Evolutionary conservation across 192 early-diverging fungal genomes (phyloP).

Genomic region (Thoreauomyces humboldtii): DNA sequence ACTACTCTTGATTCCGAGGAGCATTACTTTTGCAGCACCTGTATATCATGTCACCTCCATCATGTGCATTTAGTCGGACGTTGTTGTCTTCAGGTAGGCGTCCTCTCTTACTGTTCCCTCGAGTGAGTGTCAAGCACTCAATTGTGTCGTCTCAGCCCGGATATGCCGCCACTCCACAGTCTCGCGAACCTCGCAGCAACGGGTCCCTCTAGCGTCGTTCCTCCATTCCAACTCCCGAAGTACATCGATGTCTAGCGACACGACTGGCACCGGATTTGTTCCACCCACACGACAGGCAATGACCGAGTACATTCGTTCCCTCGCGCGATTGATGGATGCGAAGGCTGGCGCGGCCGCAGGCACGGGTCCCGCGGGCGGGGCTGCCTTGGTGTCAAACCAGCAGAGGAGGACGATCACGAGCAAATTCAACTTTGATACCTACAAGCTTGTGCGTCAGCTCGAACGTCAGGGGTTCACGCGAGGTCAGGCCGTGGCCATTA

Average conservation of each 20-base stretch:
- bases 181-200: too few relatives aligned
- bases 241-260: neutral
- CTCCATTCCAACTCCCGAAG: neutral
- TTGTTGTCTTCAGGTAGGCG: too few relatives aligned
- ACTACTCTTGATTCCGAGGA: too few relatives aligned
- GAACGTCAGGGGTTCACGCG: constrained; percentile 65
- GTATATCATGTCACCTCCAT: too few relatives aligned
- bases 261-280: neutral
- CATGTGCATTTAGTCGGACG: too few relatives aligned
- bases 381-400: neutral
- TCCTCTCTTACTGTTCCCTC: too few relatives aligned
- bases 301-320: constrained; percentile 19
- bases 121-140: too few relatives aligned
- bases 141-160: too few relatives aligned
- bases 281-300: constrained; percentile 11
- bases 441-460: constrained; percentile 65
- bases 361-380: neutral
- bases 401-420: constrained; percentile 21
- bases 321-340: constrained; percentile 1
- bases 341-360: neutral
- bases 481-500: constrained; percentile 70
- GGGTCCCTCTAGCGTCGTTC: too few relatives aligned
- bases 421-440: constrained; percentile 72
- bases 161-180: too few relatives aligned
- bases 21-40: too few relatives aligned